Conservation (phyloP, 345 rosid species). For the Arabis hirsuta region DNA sequence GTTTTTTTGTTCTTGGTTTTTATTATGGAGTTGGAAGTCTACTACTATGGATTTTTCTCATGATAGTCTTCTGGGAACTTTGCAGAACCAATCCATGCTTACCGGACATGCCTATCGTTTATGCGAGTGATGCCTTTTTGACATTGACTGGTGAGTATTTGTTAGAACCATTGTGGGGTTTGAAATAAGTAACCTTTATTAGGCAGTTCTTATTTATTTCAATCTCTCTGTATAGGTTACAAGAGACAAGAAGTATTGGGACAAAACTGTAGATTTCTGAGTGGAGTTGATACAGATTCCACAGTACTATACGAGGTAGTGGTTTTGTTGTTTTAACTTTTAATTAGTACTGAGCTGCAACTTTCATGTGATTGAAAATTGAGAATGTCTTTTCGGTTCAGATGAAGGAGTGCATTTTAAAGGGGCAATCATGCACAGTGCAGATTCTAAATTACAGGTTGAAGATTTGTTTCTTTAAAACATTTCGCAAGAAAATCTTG, state of each 20-base stretch:
- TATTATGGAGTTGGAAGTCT: conserved; percentile 16
- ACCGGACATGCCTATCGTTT: conserved; percentile 82
- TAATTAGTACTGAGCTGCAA: neutral
- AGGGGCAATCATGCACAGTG: conserved; percentile 84
- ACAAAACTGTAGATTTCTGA: conserved; percentile 66
- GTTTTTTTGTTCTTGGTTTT: conserved; percentile 54
- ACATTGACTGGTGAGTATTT: conserved; percentile 71
- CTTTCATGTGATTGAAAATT: neutral
- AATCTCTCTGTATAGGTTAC: conserved; percentile 59
- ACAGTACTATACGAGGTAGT: conserved; percentile 59
- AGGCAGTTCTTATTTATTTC: neutral
- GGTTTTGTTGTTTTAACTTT: neutral
- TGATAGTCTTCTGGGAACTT: conserved; percentile 33
- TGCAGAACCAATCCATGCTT: conserved; percentile 78
- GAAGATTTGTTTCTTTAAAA: conserved; percentile 27
- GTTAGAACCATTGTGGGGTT: conserved; percentile 5
- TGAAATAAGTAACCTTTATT: neutral
- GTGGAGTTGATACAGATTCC: conserved; percentile 75
- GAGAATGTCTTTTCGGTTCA: conserved; percentile 38
- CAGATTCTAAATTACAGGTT: conserved; percentile 97
- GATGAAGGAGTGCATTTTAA: conserved; percentile 71
- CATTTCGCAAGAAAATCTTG: neutral
- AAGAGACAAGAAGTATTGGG: conserved; percentile 87
- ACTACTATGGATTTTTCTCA: conserved; percentile 27
- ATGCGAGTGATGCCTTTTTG: conserved; percentile 91